Evolutionary conservation across 805 yeast species (phyloP), one percentile per base, ranked within the genome.

Genomic region (Debaryomyces maramus): DNA sequence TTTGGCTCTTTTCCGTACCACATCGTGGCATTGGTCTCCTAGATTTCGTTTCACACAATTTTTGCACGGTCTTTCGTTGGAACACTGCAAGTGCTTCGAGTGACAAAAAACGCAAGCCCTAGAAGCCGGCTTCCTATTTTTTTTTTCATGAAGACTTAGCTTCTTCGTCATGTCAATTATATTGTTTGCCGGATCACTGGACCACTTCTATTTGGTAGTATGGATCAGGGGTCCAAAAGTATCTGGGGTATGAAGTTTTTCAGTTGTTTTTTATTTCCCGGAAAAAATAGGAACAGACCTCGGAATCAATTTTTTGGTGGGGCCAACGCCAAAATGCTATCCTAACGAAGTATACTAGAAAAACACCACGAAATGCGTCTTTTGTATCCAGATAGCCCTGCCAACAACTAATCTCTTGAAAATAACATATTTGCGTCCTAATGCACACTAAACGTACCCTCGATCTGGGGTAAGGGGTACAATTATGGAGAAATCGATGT

Each of bases 81-180:
- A 85, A 57, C 91, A 85, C 50, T 84, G 90, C 10, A 85, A 67
- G 51, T 84, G 93, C 47, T 85, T 85, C 18, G 72, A 61, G 53
- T 84, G 88, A 57, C 91, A 85, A 54, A 83, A 82, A 14, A 71
- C 71, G 53, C 93, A 85, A 1, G 91, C 93, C 33, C 83, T 71
- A 6, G 77, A 63, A 2, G 84, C 80, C 4, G 89, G 88, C 47
- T 71, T 78, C 32, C 91, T 60, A 27, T 60, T 64, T 30, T 63
- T 65, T 53, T 78, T 82, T 48, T 81, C 75, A 38, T 72, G 75
- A 9, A 61, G 59, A 1, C 82, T 70, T 17, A 83, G 73, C 46
- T 70, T 74, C 55, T 79, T 81, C 0, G 90, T 83, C 89, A 83
- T 83, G n/a, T n/a, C n/a, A n/a, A n/a, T n/a, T n/a, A n/a, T n/a